Base-by-base conservation (phyloP, 2,329 filamentous ascomycete genomes). In the Diaporthe helianthi region DNA sequence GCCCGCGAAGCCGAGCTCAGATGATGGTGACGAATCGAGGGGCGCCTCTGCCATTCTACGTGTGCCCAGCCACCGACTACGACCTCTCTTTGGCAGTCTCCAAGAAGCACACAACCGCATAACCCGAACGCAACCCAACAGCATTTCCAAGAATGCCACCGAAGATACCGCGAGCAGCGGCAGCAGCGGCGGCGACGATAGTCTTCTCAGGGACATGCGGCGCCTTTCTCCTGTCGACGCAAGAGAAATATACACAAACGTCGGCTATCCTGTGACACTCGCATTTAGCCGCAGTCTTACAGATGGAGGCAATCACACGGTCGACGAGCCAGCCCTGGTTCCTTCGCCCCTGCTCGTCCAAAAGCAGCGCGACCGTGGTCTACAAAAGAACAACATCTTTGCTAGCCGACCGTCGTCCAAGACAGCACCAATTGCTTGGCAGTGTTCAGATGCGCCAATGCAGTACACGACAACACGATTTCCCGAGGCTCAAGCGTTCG, bases 21-120 rank as follows among this genome's bases (percentile, higher is more conserved):
- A 63, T 63, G 29, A 31, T 24, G 58, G n/a, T 13, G 58, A 36
- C 29, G 29, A 49, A 13, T 49, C 58, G 44, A 49, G n/a, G 12
- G 44, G 7, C 7, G 19, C 29, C 12, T 49, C 58, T 24, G 24
- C 58, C n/a, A 13, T 47, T 15, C 17, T 49, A n/a, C n/a, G n/a
- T n/a, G n/a, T n/a, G 6, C n/a, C 58, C 44, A 58, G 73, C 6
- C 78, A 76, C 10, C 78, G 77, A 12, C 79, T 79, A 33, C 78
- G 76, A 4, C 76, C 74, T 7, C 74, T 79, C 33, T 83, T 82
- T 68, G 74, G 76, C 31, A 78, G 79, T 65, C 73, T 83, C 0
- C 75, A 75, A 31, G 80, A 82, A 44, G 81, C 81, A 1, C 79
- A 81, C 66, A 75, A 76, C 4, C 80, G 79, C 41, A 83, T 83